phyloP scores from a whole-genome alignment of 2,329 filamentous ascomycete genomes.

The Monosporascus sp. region DNA sequence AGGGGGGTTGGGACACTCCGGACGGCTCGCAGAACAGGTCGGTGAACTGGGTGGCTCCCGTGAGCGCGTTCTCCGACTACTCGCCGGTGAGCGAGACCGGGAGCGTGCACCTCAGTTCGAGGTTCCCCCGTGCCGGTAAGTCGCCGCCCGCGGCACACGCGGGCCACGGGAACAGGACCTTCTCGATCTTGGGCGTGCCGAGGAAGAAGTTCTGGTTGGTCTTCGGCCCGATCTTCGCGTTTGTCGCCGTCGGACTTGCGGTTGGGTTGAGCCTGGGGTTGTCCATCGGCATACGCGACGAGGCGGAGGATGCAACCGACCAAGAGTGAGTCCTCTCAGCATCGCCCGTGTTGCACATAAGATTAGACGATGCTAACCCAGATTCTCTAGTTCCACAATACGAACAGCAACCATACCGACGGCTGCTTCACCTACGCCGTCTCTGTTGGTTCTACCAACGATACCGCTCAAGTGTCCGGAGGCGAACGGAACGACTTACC shows the following conservation, averaged over 20 bases:
- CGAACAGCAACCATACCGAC: constrained; percentile 2
- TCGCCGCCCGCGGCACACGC: not conserved
- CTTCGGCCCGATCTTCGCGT: constrained; percentile 16
- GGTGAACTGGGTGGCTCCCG: not conserved
- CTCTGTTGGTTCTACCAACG: constrained; percentile 1
- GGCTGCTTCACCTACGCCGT: not conserved
- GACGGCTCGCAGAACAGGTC: not conserved
- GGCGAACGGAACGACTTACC: constrained; percentile 31
- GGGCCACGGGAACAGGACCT: not conserved
- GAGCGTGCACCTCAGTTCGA: not conserved
- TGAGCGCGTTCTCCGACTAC: not conserved
- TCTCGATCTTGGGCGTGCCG: constrained; percentile 13
- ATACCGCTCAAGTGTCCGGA: constrained; percentile 22
- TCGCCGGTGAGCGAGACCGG: not conserved
- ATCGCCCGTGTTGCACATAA: too few species aligned
- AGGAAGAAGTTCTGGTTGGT: constrained; percentile 21
- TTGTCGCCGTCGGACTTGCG: constrained; percentile 19
- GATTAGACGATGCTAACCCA: not conserved
- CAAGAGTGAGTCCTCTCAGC: not conserved
- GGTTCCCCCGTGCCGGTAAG: not conserved
- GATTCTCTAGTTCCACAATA: not conserved
- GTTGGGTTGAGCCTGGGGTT: constrained; percentile 22
- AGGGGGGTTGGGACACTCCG: not conserved
- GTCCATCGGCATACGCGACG: not conserved
- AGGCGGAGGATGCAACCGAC: not conserved